Base-by-base conservation (phyloP, 441 rosid species). In the Corymbia citriodora region DNA sequence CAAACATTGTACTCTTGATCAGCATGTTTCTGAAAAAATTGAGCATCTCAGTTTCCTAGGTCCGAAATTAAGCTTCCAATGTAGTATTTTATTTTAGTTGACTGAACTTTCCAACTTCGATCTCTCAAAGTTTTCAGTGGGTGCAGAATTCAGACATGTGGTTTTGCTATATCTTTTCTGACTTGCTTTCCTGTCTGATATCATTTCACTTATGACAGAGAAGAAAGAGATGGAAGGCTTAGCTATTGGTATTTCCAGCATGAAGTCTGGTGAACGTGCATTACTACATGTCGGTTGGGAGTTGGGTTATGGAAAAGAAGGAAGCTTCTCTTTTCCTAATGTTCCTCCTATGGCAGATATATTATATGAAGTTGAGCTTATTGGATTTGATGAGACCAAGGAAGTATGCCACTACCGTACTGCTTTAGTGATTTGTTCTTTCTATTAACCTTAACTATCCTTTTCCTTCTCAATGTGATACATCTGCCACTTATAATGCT, bases 271-370 rank as follows among this genome's bases (percentile, higher is more conserved):
- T 91, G 99, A 98, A 90, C 96, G 97, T 87, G 97, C 98, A 10
- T 93, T 96, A 50, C 90, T 98, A 89, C 95, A 92, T 83, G 98
- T 98, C 90, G 97, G 97, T 88, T 96, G 98, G 99, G 99, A 98
- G 92, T 87, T 98, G 90, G 99, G 96, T 89, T 97, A 98, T 92
- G 99, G 99, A 70, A 95, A 96, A 94, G 99, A 97, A 88, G 99
- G 99, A 65, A 97, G 91, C 95, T 98, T 97, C 92, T 98, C 99
- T 89, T 98, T 98, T 92, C 99, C 99, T 33, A 96, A 97, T 90
- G 99, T 98, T 90, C 97, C 99, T 63, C 97, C 99, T 70, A 95
- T 94, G 99, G 98, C 98, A 13, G 97, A 98, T 93, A 87, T 98
- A 93, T 16, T 96, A 81, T 97, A 98, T 90, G 99, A 96, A 94